Conservation (phyloP, 129 eudicot species). For the Escallonia herrerae region DNA sequence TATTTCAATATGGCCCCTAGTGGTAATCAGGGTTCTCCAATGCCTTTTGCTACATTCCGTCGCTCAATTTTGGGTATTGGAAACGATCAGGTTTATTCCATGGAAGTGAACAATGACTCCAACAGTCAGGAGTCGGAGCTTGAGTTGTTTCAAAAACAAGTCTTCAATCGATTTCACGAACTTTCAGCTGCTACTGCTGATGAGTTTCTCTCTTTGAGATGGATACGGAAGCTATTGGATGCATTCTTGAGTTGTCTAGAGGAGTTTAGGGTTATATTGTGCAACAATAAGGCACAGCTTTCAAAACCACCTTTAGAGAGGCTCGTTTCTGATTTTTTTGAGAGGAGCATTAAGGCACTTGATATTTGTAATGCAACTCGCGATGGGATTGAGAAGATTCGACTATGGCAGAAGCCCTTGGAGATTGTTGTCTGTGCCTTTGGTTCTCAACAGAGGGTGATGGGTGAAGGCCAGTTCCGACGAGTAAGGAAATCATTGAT, state of each 20-base stretch:
- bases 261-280: constrained; percentile 40
- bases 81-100: constrained; percentile 42
- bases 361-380: constrained; percentile 84
- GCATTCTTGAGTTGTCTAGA: constrained; percentile 56
- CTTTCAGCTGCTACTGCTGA: constrained; percentile 40
- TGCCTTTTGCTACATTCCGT: constrained; percentile 54
- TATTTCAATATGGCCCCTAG: constrained; percentile 44
- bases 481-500: constrained; percentile 71
- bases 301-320: constrained; percentile 52
- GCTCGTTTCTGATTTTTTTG: constrained; percentile 44
- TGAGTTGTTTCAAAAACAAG: constrained; percentile 46
- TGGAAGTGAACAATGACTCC: constrained; percentile 36
- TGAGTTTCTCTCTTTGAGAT: constrained; percentile 51
- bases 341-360: constrained; percentile 64
- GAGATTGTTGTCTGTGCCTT: constrained; percentile 60
- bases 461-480: constrained; percentile 63
- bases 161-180: constrained; percentile 31
- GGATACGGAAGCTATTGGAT: constrained; percentile 62
- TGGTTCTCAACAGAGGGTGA: constrained; percentile 40
- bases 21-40: constrained; percentile 33
- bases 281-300: constrained; percentile 32
- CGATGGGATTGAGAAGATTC: constrained; percentile 72
- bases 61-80: constrained; percentile 50
- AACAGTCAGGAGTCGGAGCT: constrained; percentile 24
- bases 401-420: constrained; percentile 64